Percentiles rank a stretch among this genome's conserved stretches.
Conservation (phyloP, 2,329 filamentous ascomycete genomes). For the Penicillium sp. region DNA sequence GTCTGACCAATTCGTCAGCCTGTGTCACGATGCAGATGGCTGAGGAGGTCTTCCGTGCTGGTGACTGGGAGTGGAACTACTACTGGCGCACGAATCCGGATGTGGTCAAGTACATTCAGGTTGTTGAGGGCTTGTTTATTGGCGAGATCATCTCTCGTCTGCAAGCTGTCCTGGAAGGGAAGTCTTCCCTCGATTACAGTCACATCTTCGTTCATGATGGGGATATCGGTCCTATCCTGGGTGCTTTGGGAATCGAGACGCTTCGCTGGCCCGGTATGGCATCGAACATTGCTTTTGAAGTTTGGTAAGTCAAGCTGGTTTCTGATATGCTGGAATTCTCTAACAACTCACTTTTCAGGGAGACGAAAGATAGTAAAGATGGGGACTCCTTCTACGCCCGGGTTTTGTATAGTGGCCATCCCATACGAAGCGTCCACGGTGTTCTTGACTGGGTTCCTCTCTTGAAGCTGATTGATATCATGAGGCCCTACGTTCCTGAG, state of each 20-base stretch:
- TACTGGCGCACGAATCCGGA: conserved; percentile 38
- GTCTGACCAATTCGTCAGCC: conserved; percentile 21
- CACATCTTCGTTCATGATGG: conserved; percentile 41
- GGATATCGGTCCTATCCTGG: conserved; percentile 37
- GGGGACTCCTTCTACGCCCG: conserved; percentile 20
- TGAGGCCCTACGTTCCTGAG: conserved; percentile 26
- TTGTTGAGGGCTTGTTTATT: conserved; percentile 39
- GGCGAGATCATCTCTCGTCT: conserved; percentile 35
- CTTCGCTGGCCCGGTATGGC: conserved; percentile 43
- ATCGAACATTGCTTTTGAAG: conserved; percentile 39
- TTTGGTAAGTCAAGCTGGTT: conserved; percentile 29
- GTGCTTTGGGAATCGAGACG: conserved; percentile 34
- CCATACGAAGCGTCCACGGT: conserved; percentile 30
- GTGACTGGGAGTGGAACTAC: conserved; percentile 45
- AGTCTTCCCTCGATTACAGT: conserved; percentile 28
- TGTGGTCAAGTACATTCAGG: conserved; percentile 37
- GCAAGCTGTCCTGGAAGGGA: conserved; percentile 26
- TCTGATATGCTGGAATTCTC: background rate
- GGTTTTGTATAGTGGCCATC: conserved; percentile 32
- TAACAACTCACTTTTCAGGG: conserved; percentile 5
- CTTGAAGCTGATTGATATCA: conserved; percentile 24
- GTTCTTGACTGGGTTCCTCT: conserved; percentile 31
- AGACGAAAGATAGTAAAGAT: conserved; percentile 2
- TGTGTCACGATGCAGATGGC: conserved; percentile 36
- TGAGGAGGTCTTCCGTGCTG: conserved; percentile 39